phyloP scores from a whole-genome alignment of 2,329 filamentous ascomycete genomes.

The Myriosclerotinia scirpicola region DNA sequence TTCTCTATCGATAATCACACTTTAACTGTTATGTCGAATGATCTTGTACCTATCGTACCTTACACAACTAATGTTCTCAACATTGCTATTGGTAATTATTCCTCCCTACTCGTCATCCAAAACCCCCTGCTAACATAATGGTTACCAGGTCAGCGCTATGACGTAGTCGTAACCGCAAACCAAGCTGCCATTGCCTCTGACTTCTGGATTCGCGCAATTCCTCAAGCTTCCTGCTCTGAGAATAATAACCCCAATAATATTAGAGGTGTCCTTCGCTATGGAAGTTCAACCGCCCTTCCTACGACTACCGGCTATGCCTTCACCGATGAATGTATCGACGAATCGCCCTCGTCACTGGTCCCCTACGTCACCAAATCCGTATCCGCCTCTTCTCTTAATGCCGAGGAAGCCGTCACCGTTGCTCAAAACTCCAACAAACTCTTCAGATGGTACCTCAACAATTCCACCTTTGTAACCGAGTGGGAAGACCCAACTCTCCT shows the following conservation, averaged over 20 bases:
- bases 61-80: constrained; percentile 48
- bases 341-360: constrained; percentile 34
- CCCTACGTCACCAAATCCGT: constrained; percentile 32
- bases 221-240: constrained; percentile 56
- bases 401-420: constrained; percentile 33
- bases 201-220: constrained; percentile 60
- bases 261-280: constrained; percentile 49
- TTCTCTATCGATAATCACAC: constrained; percentile 50
- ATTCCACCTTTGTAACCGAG: constrained; percentile 48
- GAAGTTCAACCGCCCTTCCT: constrained; percentile 45
- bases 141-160: constrained; percentile 45
- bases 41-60: constrained; percentile 45
- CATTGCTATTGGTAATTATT: constrained; percentile 50
- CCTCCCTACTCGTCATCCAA: background rate
- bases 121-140: background rate
- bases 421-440: constrained; percentile 36
- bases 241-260: constrained; percentile 51
- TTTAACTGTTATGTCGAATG: constrained; percentile 63
- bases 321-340: constrained; percentile 38
- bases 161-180: constrained; percentile 48
- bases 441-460: constrained; percentile 51
- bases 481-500: constrained; percentile 50
- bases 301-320: constrained; percentile 34
- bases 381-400: constrained; percentile 21
- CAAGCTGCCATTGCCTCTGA: constrained; percentile 43